Evolutionary conservation across 768 basidiomycete genomes (phyloP), one percentile per base, ranked within the genome.

Genomic region (Glaciozyma martinii): DNA sequence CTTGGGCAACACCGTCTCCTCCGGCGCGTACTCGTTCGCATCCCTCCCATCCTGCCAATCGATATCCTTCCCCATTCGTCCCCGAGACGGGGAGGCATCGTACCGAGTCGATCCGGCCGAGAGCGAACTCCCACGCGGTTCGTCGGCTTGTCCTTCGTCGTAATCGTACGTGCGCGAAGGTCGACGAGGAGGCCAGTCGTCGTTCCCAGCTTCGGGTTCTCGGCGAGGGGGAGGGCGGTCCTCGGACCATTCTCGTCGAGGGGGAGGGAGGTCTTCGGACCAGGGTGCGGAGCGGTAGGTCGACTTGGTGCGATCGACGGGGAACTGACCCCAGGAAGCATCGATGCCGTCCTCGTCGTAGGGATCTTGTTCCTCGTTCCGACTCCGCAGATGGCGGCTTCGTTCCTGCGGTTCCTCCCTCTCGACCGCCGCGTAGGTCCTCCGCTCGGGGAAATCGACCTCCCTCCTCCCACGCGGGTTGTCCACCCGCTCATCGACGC

Each of bases 1-100:
- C 25, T 62, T 62, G 6, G 66, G 62, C 3, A 64, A 33, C 21
- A 37, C 56, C 33, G 23, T 37, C 27, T 30, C 15, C 30, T 15
- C 19, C 30, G 30, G 15, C 53, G 16, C 53, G 29, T 18, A 54
- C 30, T 54, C 53, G 29, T 32, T 15, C 27, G 49, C 27, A 23
- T 27, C 50, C 19, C 50, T 25, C 12, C n/a, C 15, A n/a, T 25
- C 9, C n/a, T n/a, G n/a, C n/a, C n/a, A n/a, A n/a, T n/a, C n/a
- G n/a, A n/a, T n/a, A n/a, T n/a, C n/a, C n/a, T n/a, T n/a, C n/a
- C n/a, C n/a, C n/a, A n/a, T n/a, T n/a, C n/a, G n/a, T n/a, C n/a
- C 13, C 27, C 27, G 50, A 52, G 30, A 25, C 25, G 29, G 27
- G 50, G 18, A 12, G 37, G 10, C 37, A 13, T 40, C 37, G 37